These are phyloP conservation scores for Pochonia chlamydosporia DNA, from an alignment of 2,329 filamentous ascomycete species.

Conservation along the genomic window DNA sequence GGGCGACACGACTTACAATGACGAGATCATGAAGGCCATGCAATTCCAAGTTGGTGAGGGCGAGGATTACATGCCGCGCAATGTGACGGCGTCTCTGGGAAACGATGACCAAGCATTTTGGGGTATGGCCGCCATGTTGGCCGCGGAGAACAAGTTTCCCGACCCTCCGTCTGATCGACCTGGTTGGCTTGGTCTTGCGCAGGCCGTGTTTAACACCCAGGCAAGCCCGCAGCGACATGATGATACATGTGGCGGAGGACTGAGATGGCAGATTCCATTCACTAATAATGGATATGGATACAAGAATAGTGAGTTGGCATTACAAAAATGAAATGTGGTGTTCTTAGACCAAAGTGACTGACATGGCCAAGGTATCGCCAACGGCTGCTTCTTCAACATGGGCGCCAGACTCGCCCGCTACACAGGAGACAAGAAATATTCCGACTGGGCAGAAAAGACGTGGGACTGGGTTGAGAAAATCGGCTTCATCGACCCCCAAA, in stretches of 20 bases:
- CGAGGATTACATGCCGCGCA: constrained; percentile 53
- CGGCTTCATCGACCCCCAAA: constrained; percentile 52
- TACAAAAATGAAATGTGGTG: too few relatives aligned
- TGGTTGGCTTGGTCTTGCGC: constrained; percentile 58
- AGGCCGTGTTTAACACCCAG: constrained; percentile 62
- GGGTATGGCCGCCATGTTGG: constrained; percentile 61
- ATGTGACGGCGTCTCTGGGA: constrained; percentile 52
- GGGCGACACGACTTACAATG: constrained; percentile 57
- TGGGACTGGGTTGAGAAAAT: constrained; percentile 56
- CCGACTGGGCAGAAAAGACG: constrained; percentile 52
- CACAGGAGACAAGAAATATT: constrained; percentile 60
- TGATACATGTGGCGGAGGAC: constrained; percentile 57
- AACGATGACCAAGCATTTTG: constrained; percentile 69
- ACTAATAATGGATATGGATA: constrained; percentile 72
- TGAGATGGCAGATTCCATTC: constrained; percentile 71
- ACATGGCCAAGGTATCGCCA: constrained; percentile 43
- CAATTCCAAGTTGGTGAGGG: constrained; percentile 50
- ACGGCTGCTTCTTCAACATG: constrained; percentile 58
- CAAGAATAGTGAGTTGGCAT: constrained; percentile 56
- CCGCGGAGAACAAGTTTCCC: constrained; percentile 58
- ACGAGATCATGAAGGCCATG: constrained; percentile 48
- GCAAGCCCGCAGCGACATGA: constrained; percentile 57
- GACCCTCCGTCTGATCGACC: constrained; percentile 47
- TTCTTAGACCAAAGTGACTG: too few relatives aligned
- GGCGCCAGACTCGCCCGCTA: constrained; percentile 68